A percentile compares a stretch with the other conserved stretches of the same genome.
phyloP scores from a whole-genome alignment of 768 basidiomycete species.

The Lactifluus hygrophoroides region DNA sequence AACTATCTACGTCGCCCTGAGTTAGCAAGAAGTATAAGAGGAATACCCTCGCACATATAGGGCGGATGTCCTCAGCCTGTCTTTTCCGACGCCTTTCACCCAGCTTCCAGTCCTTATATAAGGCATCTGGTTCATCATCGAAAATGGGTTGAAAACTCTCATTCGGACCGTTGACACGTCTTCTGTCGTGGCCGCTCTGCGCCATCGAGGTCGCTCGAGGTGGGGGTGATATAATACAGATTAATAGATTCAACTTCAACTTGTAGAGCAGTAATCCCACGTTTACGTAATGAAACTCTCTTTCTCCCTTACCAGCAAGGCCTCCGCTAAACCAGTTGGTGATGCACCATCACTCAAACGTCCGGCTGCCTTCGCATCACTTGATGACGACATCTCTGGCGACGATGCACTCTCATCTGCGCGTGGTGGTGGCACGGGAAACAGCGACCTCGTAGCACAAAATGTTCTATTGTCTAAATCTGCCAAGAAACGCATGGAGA shows the following conservation, averaged over 20 bases:
- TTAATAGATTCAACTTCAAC: not conserved
- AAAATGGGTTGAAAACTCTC: slow-evolving; percentile 64
- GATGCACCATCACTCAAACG: slow-evolving; percentile 42
- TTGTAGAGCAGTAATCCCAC: not conserved
- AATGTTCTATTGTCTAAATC: slow-evolving; percentile 53
- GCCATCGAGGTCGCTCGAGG: slow-evolving; percentile 8
- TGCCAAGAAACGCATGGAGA: slow-evolving; percentile 66
- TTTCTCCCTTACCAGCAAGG: slow-evolving; percentile 57
- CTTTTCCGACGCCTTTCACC: slow-evolving; percentile 44
- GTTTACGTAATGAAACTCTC: slow-evolving; percentile 70
- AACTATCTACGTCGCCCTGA: slow-evolving; percentile 39
- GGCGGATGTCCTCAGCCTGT: slow-evolving; percentile 57
- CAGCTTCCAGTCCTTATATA: slow-evolving; percentile 25
- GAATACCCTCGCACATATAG: slow-evolving; percentile 58
- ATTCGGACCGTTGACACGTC: slow-evolving; percentile 88
- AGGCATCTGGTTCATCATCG: slow-evolving; percentile 26
- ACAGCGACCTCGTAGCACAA: slow-evolving; percentile 50
- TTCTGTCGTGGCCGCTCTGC: slow-evolving; percentile 65
- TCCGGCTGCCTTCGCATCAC: slow-evolving; percentile 53
- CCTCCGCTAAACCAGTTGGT: slow-evolving; percentile 47
- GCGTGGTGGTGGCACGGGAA: slow-evolving; percentile 34
- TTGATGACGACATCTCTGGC: slow-evolving; percentile 53
- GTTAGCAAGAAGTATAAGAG: slow-evolving; percentile 1
- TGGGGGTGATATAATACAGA: not conserved
- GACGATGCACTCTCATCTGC: slow-evolving; percentile 40